A percentile compares a stretch with the other conserved stretches of the same genome.
phyloP scores from a whole-genome alignment of 805 yeast genomes.

The Nakazawaea ernobii region DNA sequence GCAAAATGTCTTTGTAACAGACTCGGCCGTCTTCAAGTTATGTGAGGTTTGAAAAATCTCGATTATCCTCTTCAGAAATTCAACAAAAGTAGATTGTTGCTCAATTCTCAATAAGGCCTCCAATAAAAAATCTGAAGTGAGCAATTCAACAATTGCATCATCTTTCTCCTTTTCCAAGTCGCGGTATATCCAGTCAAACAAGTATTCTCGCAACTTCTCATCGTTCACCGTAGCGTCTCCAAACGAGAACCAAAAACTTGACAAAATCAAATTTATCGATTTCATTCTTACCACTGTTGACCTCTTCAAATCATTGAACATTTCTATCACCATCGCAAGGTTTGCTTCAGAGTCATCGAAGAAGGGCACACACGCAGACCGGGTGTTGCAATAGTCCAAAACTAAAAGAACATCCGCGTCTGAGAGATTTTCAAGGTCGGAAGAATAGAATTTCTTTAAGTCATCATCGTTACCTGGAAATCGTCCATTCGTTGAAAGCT shows the following conservation, averaged over 20 bases:
- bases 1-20: conserved; percentile 19
- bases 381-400: not conserved
- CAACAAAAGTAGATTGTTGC: not conserved
- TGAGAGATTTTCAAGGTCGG: conserved; percentile 14
- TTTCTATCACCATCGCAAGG: not conserved
- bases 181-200: not conserved
- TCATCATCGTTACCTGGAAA: conserved; percentile 37
- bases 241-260: not conserved
- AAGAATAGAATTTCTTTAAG: conserved; percentile 28
- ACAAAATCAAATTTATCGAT: not conserved
- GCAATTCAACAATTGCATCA: not conserved
- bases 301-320: not conserved
- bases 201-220: not conserved
- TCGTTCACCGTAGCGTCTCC: not conserved
- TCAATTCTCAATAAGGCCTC: not conserved
- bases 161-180: not conserved
- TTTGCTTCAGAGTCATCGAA: not conserved
- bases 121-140: not conserved
- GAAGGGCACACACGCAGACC: conserved; percentile 4
- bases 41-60: not conserved
- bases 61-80: not conserved
- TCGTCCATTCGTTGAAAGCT: conserved; percentile 23
- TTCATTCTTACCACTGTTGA: not conserved
- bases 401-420: not conserved
- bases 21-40: not conserved